A percentile compares a stretch with the other conserved stretches of the same genome.
phyloP scores from a whole-genome alignment of 768 basidiomycete genomes.

The Russula emetica region DNA sequence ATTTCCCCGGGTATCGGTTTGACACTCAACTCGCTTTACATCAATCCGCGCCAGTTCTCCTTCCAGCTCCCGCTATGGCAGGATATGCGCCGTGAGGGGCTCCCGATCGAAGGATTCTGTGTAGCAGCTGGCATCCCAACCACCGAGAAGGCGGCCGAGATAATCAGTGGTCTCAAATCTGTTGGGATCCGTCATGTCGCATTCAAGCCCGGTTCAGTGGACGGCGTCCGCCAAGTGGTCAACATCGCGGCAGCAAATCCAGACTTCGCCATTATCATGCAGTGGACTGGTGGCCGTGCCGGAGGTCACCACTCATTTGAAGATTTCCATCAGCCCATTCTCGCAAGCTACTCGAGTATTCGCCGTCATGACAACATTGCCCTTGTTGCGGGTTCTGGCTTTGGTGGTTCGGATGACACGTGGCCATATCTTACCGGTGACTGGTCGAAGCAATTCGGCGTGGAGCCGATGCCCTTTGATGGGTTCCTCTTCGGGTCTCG shows the following conservation, averaged over 20 bases:
- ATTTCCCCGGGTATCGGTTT: slow-evolving; percentile 87
- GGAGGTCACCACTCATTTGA: slow-evolving; percentile 98
- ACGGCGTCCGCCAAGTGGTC: slow-evolving; percentile 40
- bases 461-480: slow-evolving; percentile 97
- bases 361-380: slow-evolving; percentile 75
- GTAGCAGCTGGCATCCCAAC: slow-evolving; percentile 96
- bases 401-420: slow-evolving; percentile 90
- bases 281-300: slow-evolving; percentile 67
- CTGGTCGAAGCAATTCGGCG: slow-evolving; percentile 80
- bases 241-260: slow-evolving; percentile 93
- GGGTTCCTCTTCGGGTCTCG: slow-evolving; percentile 95
- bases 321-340: slow-evolving; percentile 54
- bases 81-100: slow-evolving; percentile 91
- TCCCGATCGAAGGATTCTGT: slow-evolving; percentile 98
- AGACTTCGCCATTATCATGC: slow-evolving; percentile 55
- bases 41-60: slow-evolving; percentile 94
- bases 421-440: slow-evolving; percentile 97
- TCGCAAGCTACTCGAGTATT: slow-evolving; percentile 86
- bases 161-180: slow-evolving; percentile 54
- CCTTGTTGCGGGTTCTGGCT: slow-evolving; percentile 91
- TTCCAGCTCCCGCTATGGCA: slow-evolving; percentile 99
- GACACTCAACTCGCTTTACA: slow-evolving; percentile 93
- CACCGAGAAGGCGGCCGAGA: slow-evolving; percentile 37
- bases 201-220: slow-evolving; percentile 98
- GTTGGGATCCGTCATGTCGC: slow-evolving; percentile 94